A percentile compares a stretch with the other conserved stretches of the same genome.
These are phyloP conservation scores for Aspergillus felis DNA, from an alignment of 2,329 filamentous ascomycete genomes.

Conservation along the genomic window DNA sequence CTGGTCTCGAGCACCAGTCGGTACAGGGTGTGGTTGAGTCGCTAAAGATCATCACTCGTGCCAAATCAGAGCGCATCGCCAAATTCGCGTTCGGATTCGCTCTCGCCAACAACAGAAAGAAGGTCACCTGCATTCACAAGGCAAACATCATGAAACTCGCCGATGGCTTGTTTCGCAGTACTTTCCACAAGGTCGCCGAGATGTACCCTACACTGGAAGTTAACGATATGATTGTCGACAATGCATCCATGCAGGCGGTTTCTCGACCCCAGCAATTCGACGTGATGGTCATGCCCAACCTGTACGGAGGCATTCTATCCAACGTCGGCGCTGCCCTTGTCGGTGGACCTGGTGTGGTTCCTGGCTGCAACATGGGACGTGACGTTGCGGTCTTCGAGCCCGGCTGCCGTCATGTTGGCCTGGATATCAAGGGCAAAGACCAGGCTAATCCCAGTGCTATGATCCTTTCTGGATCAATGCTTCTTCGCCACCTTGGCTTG, in stretches of 20 bases:
- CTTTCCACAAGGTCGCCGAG: slow-evolving; percentile 88
- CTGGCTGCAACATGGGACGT: slow-evolving; percentile 98
- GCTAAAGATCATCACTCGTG: slow-evolving; percentile 98
- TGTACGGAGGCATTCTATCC: slow-evolving; percentile 97
- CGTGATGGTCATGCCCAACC: slow-evolving; percentile 99
- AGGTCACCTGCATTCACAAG: slow-evolving; percentile 99
- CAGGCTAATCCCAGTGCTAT: slow-evolving; percentile 97
- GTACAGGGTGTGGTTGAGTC: slow-evolving; percentile 96
- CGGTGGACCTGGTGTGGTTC: slow-evolving; percentile 93
- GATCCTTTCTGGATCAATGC: slow-evolving; percentile 93
- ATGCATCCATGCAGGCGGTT: slow-evolving; percentile 99
- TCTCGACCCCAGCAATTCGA: slow-evolving; percentile 96
- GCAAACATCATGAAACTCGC: slow-evolving; percentile 99
- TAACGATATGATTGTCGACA: slow-evolving; percentile 99
- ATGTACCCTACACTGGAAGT: slow-evolving; percentile 94
- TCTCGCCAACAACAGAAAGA: slow-evolving; percentile 97
- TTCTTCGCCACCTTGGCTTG: slow-evolving; percentile 92
- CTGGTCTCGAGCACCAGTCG: slow-evolving; percentile 96
- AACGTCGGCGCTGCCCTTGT: slow-evolving; percentile 98
- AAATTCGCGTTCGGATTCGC: slow-evolving; percentile 98
- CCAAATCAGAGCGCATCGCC: slow-evolving; percentile 98
- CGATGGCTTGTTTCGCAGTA: slow-evolving; percentile 97
- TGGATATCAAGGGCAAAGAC: slow-evolving; percentile 99
- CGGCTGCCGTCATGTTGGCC: slow-evolving; percentile 96
- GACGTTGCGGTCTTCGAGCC: slow-evolving; percentile 98